Evolutionary conservation across 2,329 filamentous ascomycete genomes (phyloP).

Genomic region (Xylariaceae sp.): DNA sequence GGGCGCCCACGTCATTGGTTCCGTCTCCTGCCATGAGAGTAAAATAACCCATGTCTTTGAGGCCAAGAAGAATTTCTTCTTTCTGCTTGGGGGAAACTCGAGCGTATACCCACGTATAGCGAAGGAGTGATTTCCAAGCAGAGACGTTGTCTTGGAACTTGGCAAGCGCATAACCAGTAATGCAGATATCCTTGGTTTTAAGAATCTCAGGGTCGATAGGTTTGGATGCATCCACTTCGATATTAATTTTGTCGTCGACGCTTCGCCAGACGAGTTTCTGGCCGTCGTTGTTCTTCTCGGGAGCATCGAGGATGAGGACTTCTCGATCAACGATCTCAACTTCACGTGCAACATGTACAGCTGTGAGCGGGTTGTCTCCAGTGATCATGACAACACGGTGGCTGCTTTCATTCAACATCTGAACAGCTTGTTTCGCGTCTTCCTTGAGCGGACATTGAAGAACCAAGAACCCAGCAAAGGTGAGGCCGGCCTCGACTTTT

Average conservation of each 20-base stretch:
- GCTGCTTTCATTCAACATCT: conserved; percentile 97
- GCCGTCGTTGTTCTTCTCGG: conserved; percentile 79
- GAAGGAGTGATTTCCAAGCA: conserved; percentile 72
- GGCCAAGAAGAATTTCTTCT: conserved; percentile 93
- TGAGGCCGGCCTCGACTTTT: conserved; percentile 77
- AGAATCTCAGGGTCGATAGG: conserved; percentile 79
- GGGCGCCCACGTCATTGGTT: conserved; percentile 93
- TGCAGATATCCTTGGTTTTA: conserved; percentile 82
- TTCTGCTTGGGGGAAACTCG: conserved; percentile 98
- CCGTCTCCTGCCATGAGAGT: conserved; percentile 98
- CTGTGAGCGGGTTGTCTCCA: conserved; percentile 94
- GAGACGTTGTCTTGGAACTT: conserved; percentile 76
- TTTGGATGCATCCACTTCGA: conserved; percentile 78
- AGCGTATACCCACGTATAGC: conserved; percentile 95
- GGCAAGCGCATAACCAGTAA: conserved; percentile 88
- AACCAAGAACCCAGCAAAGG: conserved; percentile 92
- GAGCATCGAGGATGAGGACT: conserved; percentile 89
- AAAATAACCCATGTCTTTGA: conserved; percentile 96
- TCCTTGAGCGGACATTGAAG: conserved; percentile 95
- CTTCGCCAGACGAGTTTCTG: conserved; percentile 89
- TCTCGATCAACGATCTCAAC: conserved; percentile 98
- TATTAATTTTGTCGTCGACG: conserved; percentile 83
- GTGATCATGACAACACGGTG: conserved; percentile 99
- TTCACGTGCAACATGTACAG: conserved; percentile 89
- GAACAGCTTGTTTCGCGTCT: conserved; percentile 88